Evolutionary conservation across 495 filamentous ascomycete genomes (phyloP), one percentile per base, ranked within the genome.

Genomic region (Penicillium coffeae): DNA sequence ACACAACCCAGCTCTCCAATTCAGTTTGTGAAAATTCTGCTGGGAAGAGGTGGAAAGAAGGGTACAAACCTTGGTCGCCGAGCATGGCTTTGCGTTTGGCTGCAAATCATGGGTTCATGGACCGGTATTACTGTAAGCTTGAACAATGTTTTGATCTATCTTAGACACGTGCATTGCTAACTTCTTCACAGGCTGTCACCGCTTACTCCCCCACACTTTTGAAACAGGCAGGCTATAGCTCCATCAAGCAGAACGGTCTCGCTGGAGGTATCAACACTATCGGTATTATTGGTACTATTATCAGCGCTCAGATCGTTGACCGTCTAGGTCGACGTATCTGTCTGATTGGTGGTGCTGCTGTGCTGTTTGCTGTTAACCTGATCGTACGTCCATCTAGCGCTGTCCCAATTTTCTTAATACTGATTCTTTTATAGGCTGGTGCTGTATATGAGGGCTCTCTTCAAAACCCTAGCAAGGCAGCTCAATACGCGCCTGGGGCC

Each of bases 81-180:
- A 30, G 74, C 73, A 19, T 76, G 72, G 73, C 52, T 76, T 10
- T 74, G 71, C 54, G 51, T 80, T 18, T 77, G 69, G 63, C 68
- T 80, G 8, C 78, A 81, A 39, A 79, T 79, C 34, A 80, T 79
- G 74, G 71, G 64, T 0, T 71, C 66, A 2, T 78, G 73, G 73
- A 75, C 73, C 0, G 72, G 73, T 18, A 76, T 78, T 42, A 74
- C 73, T 19, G 74, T 72, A 46, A 53, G 68, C 30, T 50, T 48
- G 20, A 55, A 63, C 19, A 54, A 59, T 40, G 59, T 15, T 8
- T 12, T 16, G 2, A 33, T 18, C n/a, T n/a, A n/a, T n/a, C n/a
- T n/a, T n/a, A n/a, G n/a, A n/a, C 9, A 15, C 32, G 13, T 15
- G 7, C 39, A 4, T 14, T 10, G 1, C 39, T 42, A 20, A 15